Conservation (phyloP, 345 rosid species). For the Citrus mangshanensis region DNA sequence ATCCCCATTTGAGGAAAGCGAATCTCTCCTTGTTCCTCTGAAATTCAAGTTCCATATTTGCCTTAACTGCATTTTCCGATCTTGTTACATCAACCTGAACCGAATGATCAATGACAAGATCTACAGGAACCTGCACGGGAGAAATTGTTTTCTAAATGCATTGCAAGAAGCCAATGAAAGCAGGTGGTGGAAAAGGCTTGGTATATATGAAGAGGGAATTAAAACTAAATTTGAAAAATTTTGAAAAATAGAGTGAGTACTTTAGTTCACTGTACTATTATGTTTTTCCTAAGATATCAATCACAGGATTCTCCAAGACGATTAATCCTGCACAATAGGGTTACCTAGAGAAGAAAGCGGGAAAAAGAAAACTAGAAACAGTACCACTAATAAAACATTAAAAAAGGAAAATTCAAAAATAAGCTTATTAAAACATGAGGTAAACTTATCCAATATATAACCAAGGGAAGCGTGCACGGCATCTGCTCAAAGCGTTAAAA, state of each 20-base stretch:
- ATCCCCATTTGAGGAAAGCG: slow-evolving; percentile 98
- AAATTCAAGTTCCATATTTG: slow-evolving; percentile 95
- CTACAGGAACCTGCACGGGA: slow-evolving; percentile 81
- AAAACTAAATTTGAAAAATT: neutral
- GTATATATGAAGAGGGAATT: neutral
- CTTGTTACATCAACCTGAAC: slow-evolving; percentile 98
- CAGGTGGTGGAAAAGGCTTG: neutral
- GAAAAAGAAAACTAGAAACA: neutral
- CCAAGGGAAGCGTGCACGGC: neutral
- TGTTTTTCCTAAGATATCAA: neutral
- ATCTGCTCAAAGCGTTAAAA: neutral
- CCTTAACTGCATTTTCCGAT: slow-evolving; percentile 95
- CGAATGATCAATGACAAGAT: slow-evolving; percentile 96
- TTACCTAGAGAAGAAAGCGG: neutral
- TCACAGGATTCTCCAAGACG: neutral
- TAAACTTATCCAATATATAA: neutral
- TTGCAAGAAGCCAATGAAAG: neutral
- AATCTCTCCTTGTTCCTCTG: slow-evolving; percentile 95
- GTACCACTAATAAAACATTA: neutral
- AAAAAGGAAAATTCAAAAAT: neutral
- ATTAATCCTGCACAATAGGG: neutral
- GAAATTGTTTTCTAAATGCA: neutral
- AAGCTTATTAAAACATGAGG: neutral
- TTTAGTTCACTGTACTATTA: neutral
- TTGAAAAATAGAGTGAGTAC: neutral